Evolutionary conservation across 768 basidiomycete genomes (phyloP), one percentile per base, ranked within the genome.

Genomic region (Lactifluus echinatus): DNA sequence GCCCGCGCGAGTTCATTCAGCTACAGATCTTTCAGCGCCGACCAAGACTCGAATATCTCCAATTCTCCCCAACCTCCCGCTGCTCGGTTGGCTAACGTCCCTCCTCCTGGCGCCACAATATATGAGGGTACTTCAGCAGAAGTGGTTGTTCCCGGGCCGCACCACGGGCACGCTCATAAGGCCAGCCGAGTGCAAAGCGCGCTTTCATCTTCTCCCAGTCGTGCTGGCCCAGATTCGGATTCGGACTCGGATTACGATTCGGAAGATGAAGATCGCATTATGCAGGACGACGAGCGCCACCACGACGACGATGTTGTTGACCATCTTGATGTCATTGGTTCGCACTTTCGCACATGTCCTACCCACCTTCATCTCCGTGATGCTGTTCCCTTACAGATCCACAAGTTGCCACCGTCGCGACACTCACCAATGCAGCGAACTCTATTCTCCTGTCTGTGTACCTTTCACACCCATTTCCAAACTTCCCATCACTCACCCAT

Each of bases 291-390:
- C 34, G 65, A 68, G 2, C 66, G 71, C 21, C 76, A 80, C 55
- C 85, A 91, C 65, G 80, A 84, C 58, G 86, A 91, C 64, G 85
- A 89, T 63, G 79, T 91, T 46, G 87, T 92, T 5, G 89, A 91
- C 59, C 84, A 91, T 67, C 71, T 93, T 62, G 89, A 93, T 69
- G 84, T 82, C 42, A 87, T 89, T 57, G 87, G 86, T 84, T 63
- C 44, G 74, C 63, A 24, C 31, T 39, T 33, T 42, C 50, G 24
- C 14, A 24, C 34, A n/a, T 10, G 8, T 44, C 28, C 34, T 58
- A 11, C 37, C 31, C 31, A 43, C 50, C 33, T 60, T 23, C 21
- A 40, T 53, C 26, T 28, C 26, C 49, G 42, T 37, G 50, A 28
- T 11, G 23, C 17, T 28, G n/a, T 11, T 26, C 29, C 50, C 59